Conservation (phyloP, 805 yeast genomes). For the Starmerella vitae region DNA sequence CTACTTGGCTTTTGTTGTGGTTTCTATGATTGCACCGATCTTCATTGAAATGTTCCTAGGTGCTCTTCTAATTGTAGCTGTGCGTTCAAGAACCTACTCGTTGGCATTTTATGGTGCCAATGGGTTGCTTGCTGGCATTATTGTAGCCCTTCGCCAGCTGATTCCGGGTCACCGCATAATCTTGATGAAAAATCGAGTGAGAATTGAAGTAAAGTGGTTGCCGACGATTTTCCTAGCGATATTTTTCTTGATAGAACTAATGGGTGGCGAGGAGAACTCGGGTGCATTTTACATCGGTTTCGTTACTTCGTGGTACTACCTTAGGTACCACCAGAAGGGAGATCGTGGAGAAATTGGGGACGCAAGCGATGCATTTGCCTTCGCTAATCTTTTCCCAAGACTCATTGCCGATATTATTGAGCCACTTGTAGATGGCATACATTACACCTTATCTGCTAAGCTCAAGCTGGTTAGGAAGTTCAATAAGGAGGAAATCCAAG, state of each 20-base stretch:
- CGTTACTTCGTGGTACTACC: conserved; percentile 56
- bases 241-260: conserved; percentile 21
- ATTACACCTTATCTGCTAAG: conserved; percentile 25
- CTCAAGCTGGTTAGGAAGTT: conserved; percentile 10
- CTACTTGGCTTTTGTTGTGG: conserved; percentile 35
- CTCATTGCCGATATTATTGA: conserved; percentile 38
- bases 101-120: conserved; percentile 14
- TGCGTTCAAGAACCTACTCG: background rate
- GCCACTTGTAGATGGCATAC: conserved; percentile 37
- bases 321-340: conserved; percentile 59
- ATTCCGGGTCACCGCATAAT: conserved; percentile 47
- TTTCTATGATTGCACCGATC: conserved; percentile 30
- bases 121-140: conserved; percentile 40
- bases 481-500: conserved; percentile 19
- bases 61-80: conserved; percentile 1
- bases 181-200: conserved; percentile 34
- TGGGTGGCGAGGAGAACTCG: conserved; percentile 19
- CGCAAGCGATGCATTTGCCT: conserved; percentile 77
- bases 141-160: conserved; percentile 53
- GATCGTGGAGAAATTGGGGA: conserved; percentile 52
- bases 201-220: conserved; percentile 33
- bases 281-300: conserved; percentile 34
- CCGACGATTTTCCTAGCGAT: conserved; percentile 30
- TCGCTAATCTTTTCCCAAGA: conserved; percentile 74
- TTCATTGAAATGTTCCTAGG: conserved; percentile 15